Evolutionary conservation across 1,284 basidiomycete species (phyloP).

Genomic region (Cerioporus squamosus): DNA sequence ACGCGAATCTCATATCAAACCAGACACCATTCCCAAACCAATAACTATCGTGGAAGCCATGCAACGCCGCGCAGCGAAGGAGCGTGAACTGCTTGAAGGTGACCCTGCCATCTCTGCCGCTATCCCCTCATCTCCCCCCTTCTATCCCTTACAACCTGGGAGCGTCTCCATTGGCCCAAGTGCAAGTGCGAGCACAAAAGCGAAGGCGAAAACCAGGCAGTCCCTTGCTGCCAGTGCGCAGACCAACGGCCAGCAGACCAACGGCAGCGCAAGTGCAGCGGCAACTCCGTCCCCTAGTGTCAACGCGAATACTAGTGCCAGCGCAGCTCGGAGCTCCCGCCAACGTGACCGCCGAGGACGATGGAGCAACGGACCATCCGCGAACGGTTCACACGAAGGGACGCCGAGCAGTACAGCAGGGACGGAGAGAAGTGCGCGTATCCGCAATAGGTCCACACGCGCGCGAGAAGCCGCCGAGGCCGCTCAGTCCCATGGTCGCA

Average conservation of each 20-base stretch:
- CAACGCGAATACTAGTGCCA: conserved; percentile 9
- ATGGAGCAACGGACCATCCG: conserved; percentile 16
- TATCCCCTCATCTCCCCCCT: conserved; percentile 21
- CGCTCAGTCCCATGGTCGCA: conserved; percentile 8
- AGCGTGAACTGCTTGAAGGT: conserved; percentile 59
- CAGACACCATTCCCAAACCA: conserved; percentile 72
- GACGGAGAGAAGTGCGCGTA: conserved; percentile 24
- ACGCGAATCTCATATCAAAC: not conserved
- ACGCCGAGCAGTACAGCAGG: conserved; percentile 16
- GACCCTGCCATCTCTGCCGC: conserved; percentile 57
- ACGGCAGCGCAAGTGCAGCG: conserved; percentile 11
- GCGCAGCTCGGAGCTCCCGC: conserved; percentile 8
- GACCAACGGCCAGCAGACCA: conserved; percentile 23
- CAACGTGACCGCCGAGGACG: conserved; percentile 27
- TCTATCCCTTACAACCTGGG: conserved; percentile 7
- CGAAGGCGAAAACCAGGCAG: conserved; percentile 19
- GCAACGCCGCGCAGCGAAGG: conserved; percentile 55
- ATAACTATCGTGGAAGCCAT: conserved; percentile 63
- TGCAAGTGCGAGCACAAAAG: conserved; percentile 7
- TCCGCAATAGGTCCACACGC: conserved; percentile 21
- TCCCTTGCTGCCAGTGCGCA: conserved; percentile 10
- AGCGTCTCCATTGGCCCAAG: not conserved
- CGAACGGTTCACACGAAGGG: conserved; percentile 14
- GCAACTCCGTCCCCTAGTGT: conserved; percentile 8
- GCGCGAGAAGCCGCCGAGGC: conserved; percentile 22